These are phyloP conservation scores for Aphanomyces astaci DNA, from an alignment of 352 stramenopile genomes.

Conservation along the genomic window DNA sequence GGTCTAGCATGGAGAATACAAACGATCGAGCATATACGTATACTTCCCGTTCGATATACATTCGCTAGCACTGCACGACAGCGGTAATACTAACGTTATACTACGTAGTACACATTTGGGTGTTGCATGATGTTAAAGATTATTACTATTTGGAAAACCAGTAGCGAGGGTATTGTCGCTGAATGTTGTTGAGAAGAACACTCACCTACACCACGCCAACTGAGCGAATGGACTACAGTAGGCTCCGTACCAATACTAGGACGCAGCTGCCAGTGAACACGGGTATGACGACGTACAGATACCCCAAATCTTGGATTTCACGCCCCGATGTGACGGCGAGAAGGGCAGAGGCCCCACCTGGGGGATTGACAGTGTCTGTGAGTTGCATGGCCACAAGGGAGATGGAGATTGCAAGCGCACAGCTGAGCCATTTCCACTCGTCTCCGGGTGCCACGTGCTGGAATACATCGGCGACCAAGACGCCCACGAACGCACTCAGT, in stretches of 20 bases:
- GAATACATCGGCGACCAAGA: conserved; percentile 25
- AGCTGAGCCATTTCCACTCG: conserved; percentile 24
- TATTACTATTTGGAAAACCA: neutral
- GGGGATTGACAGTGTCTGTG: conserved; percentile 33
- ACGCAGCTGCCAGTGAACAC: conserved; percentile 22
- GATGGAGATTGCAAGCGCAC: conserved; percentile 27
- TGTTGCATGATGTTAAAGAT: too few species aligned
- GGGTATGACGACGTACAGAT: conserved; percentile 26
- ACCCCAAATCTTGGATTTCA: conserved; percentile 25
- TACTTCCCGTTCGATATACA: too few species aligned
- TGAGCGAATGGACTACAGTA: neutral
- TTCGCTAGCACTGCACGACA: too few species aligned
- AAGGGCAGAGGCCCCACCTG: conserved; percentile 27
- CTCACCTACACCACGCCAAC: neutral
- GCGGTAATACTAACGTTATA: too few species aligned
- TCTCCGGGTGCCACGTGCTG: neutral
- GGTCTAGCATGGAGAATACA: too few species aligned
- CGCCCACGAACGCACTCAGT: conserved; percentile 27
- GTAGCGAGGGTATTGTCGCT: conserved; percentile 24
- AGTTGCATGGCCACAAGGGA: conserved; percentile 29
- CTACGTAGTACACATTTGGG: too few species aligned
- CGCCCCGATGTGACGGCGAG: conserved; percentile 26
- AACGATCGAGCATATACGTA: too few species aligned
- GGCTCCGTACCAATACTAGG: conserved; percentile 8
- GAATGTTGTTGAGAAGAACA: conserved; percentile 27